Conservation (phyloP, 108 stramenopile genomes). For the Parmales sp. region DNA sequence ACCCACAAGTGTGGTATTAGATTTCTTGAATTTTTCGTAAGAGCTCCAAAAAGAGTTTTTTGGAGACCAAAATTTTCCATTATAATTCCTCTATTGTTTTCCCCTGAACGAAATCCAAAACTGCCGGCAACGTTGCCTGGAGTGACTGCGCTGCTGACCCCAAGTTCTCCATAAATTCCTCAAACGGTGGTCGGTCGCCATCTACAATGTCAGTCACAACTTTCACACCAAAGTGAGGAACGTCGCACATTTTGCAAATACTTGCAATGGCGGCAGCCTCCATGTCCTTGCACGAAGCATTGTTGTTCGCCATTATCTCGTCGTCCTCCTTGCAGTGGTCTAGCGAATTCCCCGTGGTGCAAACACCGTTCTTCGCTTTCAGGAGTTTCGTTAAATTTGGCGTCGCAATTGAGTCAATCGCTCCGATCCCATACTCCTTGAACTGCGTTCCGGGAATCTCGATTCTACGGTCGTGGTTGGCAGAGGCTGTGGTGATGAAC, state of each 20-base stretch:
- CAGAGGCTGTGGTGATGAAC: conserved; percentile 69
- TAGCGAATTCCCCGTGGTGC: conserved; percentile 83
- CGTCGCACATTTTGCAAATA: conserved; percentile 23
- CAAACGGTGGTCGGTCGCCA: conserved; percentile 69
- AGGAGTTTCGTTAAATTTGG: conserved; percentile 30
- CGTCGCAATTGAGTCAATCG: conserved; percentile 35
- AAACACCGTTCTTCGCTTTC: conserved; percentile 60
- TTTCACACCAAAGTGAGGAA: conserved; percentile 84
- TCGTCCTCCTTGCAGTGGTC: conserved; percentile 70
- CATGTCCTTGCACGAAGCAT: conserved; percentile 93
- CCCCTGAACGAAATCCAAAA: too few species aligned
- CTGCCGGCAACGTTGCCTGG: conserved; percentile 75
- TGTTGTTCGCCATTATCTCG: conserved; percentile 60
- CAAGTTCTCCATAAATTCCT: conserved; percentile 91
- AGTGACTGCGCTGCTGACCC: conserved; percentile 70
- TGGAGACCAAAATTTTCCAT: too few species aligned
- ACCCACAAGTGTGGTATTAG: too few species aligned
- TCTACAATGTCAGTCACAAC: conserved; percentile 95
- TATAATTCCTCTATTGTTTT: too few species aligned
- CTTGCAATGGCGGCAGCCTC: conserved; percentile 92
- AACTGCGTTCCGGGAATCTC: conserved; percentile 74
- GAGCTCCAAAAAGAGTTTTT: too few species aligned
- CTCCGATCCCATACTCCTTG: conserved; percentile 69
- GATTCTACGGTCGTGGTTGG: conserved; percentile 93
- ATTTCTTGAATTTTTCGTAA: too few species aligned